phyloP scores from a whole-genome alignment of 441 rosid species.

The Erodium moschatum region DNA sequence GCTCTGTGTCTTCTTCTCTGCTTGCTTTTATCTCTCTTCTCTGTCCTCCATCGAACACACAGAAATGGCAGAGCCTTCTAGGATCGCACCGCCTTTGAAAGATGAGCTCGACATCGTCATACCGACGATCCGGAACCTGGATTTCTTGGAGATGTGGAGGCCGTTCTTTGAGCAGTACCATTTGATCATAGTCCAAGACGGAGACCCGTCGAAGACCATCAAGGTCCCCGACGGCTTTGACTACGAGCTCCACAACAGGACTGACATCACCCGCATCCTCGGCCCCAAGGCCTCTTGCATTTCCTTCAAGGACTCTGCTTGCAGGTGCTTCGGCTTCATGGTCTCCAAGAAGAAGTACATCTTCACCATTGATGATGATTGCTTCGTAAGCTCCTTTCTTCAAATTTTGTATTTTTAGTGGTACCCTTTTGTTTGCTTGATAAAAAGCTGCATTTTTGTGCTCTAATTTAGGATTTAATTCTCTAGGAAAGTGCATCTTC shows the following conservation, averaged over 20 bases:
- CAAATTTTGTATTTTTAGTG: constrained; percentile 13
- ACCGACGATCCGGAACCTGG: constrained; percentile 73
- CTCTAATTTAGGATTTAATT: background rate
- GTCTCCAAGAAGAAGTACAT: constrained; percentile 90
- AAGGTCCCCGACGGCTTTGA: constrained; percentile 80
- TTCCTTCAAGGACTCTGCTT: constrained; percentile 93
- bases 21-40: background rate
- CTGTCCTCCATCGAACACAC: background rate
- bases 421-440: background rate
- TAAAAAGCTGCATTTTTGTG: background rate
- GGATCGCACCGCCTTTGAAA: constrained; percentile 41
- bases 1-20: background rate
- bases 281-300: constrained; percentile 93
- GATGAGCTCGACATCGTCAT: constrained; percentile 86
- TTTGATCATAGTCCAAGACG: constrained; percentile 89
- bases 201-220: constrained; percentile 78
- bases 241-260: constrained; percentile 81
- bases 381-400: constrained; percentile 55
- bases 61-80: constrained; percentile 50
- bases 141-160: constrained; percentile 95
- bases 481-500: background rate
- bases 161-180: constrained; percentile 89
- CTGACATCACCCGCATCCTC: constrained; percentile 68
- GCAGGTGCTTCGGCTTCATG: constrained; percentile 93
- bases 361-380: constrained; percentile 90